Evolutionary conservation across 2,329 filamentous ascomycete species (phyloP).

Genomic region (Fonsecaea erecta): DNA sequence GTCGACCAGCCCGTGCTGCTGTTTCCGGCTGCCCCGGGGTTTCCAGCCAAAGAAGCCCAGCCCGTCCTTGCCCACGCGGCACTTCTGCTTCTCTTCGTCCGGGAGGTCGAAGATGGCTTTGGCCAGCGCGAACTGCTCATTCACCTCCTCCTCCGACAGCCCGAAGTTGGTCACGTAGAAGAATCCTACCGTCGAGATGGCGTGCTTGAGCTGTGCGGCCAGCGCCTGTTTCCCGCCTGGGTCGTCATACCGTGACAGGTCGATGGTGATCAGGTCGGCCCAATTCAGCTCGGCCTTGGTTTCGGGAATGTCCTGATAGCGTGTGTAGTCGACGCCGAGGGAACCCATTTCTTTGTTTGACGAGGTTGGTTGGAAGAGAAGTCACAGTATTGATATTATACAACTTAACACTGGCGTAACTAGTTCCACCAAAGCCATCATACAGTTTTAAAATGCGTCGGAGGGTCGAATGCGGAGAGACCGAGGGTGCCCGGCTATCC

Average conservation of each 20-base stretch:
- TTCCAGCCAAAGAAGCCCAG: slow-evolving; percentile 63
- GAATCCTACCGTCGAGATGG: slow-evolving; percentile 45
- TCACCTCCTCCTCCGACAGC: slow-evolving; percentile 61
- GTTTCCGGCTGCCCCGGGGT: slow-evolving; percentile 1
- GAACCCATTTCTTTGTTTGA: background rate
- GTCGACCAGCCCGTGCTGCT: slow-evolving; percentile 7
- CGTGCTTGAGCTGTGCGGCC: slow-evolving; percentile 52
- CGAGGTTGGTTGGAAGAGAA: background rate
- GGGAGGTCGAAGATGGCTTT: slow-evolving; percentile 61
- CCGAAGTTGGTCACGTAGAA: slow-evolving; percentile 67
- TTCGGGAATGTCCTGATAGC: slow-evolving; percentile 16
- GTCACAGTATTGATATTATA: background rate
- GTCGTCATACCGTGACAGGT: slow-evolving; percentile 58
- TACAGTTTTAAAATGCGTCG: background rate
- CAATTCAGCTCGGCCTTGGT: slow-evolving; percentile 21
- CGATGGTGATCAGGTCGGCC: slow-evolving; percentile 30
- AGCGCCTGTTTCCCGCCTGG: slow-evolving; percentile 60
- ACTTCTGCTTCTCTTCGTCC: slow-evolving; percentile 63
- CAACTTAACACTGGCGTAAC: too few relatives aligned
- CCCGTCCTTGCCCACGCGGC: slow-evolving; percentile 55
- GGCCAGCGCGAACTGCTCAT: slow-evolving; percentile 64
- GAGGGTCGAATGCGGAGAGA: background rate
- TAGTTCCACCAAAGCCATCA: background rate
- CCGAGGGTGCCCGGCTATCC: background rate
- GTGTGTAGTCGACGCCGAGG: slow-evolving; percentile 38